Evolutionary conservation across 441 rosid genomes (phyloP).

Genomic region (Aleurites moluccanus): DNA sequence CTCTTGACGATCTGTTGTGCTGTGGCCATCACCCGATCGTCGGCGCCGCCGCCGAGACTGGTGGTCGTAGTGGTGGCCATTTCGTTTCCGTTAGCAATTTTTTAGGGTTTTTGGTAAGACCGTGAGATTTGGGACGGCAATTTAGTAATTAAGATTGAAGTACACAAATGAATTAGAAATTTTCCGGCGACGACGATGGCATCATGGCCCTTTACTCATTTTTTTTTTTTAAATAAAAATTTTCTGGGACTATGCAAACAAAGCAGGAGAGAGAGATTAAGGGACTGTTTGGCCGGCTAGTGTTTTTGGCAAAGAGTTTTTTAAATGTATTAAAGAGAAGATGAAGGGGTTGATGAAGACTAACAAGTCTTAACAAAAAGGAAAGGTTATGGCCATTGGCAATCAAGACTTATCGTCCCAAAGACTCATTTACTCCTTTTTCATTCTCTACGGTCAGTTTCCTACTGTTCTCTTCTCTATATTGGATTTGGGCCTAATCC

Average conservation of each 20-base stretch:
- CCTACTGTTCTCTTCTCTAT: neutral
- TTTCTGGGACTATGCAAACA: neutral
- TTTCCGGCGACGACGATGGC: neutral
- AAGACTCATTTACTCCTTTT: neutral
- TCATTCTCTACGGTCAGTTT: neutral
- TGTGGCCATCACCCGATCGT: constrained; percentile 94
- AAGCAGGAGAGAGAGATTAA: neutral
- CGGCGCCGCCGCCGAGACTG: constrained; percentile 45
- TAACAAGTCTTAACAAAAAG: neutral
- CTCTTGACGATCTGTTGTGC: constrained; percentile 98
- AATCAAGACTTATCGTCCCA: no score
- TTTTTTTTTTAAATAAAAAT: neutral
- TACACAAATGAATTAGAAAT: neutral
- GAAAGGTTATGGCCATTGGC: constrained; percentile 14
- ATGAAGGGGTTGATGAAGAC: constrained; percentile 11
- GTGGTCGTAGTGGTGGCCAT: constrained; percentile 44
- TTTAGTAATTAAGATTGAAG: neutral
- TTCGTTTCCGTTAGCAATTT: neutral
- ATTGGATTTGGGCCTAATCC: neutral
- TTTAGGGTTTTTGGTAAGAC: constrained; percentile 15
- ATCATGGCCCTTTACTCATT: neutral
- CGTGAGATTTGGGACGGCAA: neutral
- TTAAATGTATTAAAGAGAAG: no score
- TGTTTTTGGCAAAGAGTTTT: neutral
- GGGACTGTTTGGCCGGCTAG: neutral